Conservation (phyloP, 306 rosid genomes). For the Betula pendula region DNA sequence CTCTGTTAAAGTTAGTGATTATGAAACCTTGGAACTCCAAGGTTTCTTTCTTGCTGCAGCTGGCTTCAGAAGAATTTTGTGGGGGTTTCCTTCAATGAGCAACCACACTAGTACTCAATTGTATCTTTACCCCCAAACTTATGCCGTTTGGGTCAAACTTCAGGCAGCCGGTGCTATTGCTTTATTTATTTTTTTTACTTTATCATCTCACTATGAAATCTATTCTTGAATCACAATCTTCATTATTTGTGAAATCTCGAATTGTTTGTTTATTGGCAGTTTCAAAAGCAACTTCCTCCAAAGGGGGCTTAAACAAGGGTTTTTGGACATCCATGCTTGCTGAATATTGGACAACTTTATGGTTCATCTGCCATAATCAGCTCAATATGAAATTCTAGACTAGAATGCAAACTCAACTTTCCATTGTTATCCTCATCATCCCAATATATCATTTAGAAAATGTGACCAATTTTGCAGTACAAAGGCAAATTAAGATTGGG, state of each 20-base stretch:
- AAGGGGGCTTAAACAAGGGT: not conserved
- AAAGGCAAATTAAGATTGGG: constrained; percentile 11
- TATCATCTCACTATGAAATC: no score
- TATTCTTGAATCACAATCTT: no score
- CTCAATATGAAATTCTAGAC: not conserved
- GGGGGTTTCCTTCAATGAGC: constrained; percentile 84
- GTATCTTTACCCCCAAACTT: constrained; percentile 64
- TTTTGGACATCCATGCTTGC: not conserved
- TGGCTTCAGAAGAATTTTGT: constrained; percentile 76
- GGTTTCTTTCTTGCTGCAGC: constrained; percentile 68
- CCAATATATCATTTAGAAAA: not conserved
- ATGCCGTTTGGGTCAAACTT: constrained; percentile 65
- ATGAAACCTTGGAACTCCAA: constrained; percentile 64
- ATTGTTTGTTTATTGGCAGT: no score
- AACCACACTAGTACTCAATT: constrained; percentile 42
- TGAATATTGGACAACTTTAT: not conserved
- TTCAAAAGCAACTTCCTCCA: not conserved
- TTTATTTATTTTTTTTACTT: no score
- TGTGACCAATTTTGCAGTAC: not conserved
- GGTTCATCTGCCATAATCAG: not conserved
- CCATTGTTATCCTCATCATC: not conserved
- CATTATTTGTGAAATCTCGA: no score
- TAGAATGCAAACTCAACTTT: not conserved
- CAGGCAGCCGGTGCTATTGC: no score
- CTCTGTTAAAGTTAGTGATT: constrained; percentile 66